Percentiles rank a stretch among this genome's conserved stretches.
These are phyloP conservation scores for Silene latifolia DNA, from an alignment of 148 eudicot genomes.

Conservation along the genomic window DNA sequence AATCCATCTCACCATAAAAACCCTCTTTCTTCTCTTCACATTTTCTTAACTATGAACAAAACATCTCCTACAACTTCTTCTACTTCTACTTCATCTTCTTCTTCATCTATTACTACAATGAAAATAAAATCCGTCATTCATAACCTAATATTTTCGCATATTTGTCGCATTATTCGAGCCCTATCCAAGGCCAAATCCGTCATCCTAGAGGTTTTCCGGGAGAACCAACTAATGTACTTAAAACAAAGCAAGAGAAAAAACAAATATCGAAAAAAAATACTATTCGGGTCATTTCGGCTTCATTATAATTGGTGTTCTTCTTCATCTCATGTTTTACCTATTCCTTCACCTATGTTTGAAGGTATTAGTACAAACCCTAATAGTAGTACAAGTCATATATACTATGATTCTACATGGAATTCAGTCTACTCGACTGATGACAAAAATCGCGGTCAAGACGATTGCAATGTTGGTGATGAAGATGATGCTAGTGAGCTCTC, in stretches of 20 bases:
- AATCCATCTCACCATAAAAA: conserved; percentile 43
- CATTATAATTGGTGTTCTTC: conserved; percentile 91
- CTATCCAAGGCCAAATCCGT: conserved; percentile 70
- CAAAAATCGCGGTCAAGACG: conserved; percentile 9
- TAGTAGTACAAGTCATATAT: conserved; percentile 19
- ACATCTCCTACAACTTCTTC: conserved; percentile 21
- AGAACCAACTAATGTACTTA: conserved; percentile 41
- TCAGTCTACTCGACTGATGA: conserved; percentile 32
- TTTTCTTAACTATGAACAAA: conserved; percentile 43
- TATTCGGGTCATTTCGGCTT: conserved; percentile 75
- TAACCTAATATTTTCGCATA: conserved; percentile 57
- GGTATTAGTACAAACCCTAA: conserved; percentile 13
- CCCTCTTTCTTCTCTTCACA: conserved; percentile 40
- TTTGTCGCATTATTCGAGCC: conserved; percentile 51
- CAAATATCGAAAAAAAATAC: conserved; percentile 56
- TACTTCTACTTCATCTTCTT: conserved; percentile 13
- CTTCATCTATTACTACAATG: conserved; percentile 43
- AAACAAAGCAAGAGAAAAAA: conserved; percentile 36
- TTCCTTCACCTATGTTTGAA: conserved; percentile 35
- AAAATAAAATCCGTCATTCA: conserved; percentile 68
- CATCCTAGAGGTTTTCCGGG: conserved; percentile 44
- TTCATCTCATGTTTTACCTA: conserved; percentile 66
- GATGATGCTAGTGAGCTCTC: conserved; percentile 42
- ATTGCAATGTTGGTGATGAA: neutral
- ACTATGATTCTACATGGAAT: conserved; percentile 82